These are phyloP conservation scores for Codiaeum variegatum DNA, from an alignment of 441 rosid genomes.

Conservation along the genomic window DNA sequence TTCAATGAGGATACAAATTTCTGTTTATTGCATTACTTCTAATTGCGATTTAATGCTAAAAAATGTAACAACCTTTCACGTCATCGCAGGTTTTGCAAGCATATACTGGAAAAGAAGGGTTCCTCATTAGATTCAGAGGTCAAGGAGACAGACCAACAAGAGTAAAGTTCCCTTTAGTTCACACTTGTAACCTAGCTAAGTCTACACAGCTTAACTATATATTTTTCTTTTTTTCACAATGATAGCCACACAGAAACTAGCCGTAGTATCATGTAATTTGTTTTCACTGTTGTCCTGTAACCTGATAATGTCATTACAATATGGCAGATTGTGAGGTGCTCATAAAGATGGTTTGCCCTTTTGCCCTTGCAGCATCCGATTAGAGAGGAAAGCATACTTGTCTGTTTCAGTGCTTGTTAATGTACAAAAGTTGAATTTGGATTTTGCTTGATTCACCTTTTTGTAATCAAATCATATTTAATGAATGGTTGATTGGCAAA, in stretches of 20 bases:
- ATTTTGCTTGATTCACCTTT: neutral
- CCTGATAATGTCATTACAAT: conserved; percentile 3
- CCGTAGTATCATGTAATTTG: neutral
- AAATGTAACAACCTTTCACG: neutral
- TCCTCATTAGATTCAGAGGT: conserved; percentile 26
- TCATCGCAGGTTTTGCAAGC: conserved; percentile 42
- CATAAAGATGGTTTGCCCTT: neutral
- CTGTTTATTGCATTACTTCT: neutral
- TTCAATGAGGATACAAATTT: neutral
- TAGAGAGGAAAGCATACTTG: neutral
- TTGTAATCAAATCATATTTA: neutral
- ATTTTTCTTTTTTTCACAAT: neutral
- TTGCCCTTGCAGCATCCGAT: neutral
- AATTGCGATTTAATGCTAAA: neutral
- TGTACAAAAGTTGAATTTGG: neutral
- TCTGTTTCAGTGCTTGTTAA: neutral
- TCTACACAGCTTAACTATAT: conserved; percentile 7
- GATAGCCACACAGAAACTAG: neutral
- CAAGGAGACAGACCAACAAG: conserved; percentile 5
- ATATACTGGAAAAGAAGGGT: conserved; percentile 23
- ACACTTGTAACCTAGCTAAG: conserved; percentile 7
- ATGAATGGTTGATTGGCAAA: neutral
- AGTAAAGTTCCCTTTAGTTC: neutral
- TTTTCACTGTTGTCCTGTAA: neutral
- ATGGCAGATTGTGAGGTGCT: neutral